Evolutionary conservation across 139 green algal species (phyloP).

Genomic region (Astrephomene gubernaculifera): DNA sequence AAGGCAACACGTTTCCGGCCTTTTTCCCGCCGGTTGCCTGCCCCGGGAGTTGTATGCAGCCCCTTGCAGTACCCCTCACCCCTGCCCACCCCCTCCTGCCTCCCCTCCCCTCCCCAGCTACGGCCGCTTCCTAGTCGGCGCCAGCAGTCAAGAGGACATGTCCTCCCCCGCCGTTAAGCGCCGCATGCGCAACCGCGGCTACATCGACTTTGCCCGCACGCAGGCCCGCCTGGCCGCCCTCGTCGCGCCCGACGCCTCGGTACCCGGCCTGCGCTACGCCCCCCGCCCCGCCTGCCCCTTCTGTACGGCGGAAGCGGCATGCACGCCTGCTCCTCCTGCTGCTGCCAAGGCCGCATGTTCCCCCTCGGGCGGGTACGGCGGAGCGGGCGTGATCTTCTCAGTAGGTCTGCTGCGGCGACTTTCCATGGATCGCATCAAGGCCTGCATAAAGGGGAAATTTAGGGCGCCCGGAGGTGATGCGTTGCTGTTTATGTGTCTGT

Average conservation of each 20-base stretch:
- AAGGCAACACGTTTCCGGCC: too few species aligned
- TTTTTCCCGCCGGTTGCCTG: too few species aligned
- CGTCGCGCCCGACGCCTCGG: background rate
- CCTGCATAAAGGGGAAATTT: background rate
- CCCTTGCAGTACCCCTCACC: background rate
- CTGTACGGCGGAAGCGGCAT: slow-evolving; percentile 26
- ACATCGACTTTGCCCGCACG: background rate
- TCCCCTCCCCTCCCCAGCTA: background rate
- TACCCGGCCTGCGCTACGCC: slow-evolving; percentile 27
- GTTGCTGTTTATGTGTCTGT: slow-evolving; percentile 35
- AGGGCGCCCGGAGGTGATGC: slow-evolving; percentile 14
- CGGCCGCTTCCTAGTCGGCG: slow-evolving; percentile 16
- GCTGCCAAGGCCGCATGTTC: background rate
- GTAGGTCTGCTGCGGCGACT: slow-evolving; percentile 33
- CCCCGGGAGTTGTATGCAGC: too few species aligned
- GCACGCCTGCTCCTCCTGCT: background rate
- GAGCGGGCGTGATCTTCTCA: slow-evolving; percentile 27
- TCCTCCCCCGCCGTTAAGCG: background rate
- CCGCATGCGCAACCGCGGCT: background rate
- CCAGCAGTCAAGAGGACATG: background rate
- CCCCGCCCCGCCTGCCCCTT: slow-evolving; percentile 34
- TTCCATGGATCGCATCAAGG: background rate
- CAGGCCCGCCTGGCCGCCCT: background rate
- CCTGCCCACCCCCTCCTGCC: background rate
- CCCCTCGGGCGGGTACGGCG: background rate